These are phyloP conservation scores for Penicillium sp. DNA, from an alignment of 2,329 filamentous ascomycete species.

Conservation along the genomic window DNA sequence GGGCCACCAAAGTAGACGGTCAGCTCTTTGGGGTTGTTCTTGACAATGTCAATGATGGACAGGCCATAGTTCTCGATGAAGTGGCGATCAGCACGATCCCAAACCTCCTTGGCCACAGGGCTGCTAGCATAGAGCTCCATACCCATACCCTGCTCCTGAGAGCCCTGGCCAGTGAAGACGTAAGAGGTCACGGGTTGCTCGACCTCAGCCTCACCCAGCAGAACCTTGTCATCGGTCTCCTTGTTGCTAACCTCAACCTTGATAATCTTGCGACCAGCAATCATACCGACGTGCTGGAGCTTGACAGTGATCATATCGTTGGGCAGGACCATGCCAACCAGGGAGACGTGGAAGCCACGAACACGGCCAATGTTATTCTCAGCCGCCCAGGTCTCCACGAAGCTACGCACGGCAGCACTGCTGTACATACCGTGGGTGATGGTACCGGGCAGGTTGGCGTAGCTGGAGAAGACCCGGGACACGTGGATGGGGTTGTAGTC, in stretches of 20 bases:
- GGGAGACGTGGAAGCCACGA: conserved; percentile 91
- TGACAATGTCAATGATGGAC: conserved; percentile 97
- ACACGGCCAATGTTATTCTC: conserved; percentile 98
- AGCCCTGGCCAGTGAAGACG: conserved; percentile 97
- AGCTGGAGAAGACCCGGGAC: conserved; percentile 91
- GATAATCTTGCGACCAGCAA: conserved; percentile 97
- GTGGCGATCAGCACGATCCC: conserved; percentile 96
- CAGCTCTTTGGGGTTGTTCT: conserved; percentile 98
- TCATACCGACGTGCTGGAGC: conserved; percentile 95
- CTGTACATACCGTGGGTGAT: conserved; percentile 99
- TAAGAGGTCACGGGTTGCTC: conserved; percentile 97
- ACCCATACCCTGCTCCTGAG: conserved; percentile 98
- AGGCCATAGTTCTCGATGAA: conserved; percentile 99
- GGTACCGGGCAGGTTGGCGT: conserved; percentile 91
- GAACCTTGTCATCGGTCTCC: conserved; percentile 93
- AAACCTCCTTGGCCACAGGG: conserved; percentile 91
- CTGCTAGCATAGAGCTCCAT: conserved; percentile 98
- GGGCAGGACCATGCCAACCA: conserved; percentile 98
- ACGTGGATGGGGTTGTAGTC: conserved; percentile 99
- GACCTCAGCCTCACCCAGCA: conserved; percentile 92
- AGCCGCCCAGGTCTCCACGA: conserved; percentile 98
- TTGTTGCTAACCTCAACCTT: conserved; percentile 96
- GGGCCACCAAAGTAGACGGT: conserved; percentile 98
- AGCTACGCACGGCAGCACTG: conserved; percentile 88
- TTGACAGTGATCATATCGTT: conserved; percentile 95